A percentile compares a stretch with the other conserved stretches of the same genome.
These are phyloP conservation scores for Casuarina equisetifolia DNA, from an alignment of 306 rosid species.

Conservation along the genomic window DNA sequence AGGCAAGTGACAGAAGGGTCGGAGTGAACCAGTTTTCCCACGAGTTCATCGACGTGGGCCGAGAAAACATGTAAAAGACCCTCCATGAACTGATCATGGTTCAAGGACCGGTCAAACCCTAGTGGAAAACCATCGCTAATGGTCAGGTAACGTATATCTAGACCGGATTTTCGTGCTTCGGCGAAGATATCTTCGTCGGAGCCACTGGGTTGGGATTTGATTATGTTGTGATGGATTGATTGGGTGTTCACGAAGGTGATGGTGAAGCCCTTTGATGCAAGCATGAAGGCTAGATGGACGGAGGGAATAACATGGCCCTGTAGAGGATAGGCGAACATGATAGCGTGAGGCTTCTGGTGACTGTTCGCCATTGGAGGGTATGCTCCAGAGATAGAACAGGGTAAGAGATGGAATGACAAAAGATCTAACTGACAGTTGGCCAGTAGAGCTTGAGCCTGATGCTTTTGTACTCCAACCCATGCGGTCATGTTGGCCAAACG, in stretches of 20 bases:
- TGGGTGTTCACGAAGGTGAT: conserved; percentile 18
- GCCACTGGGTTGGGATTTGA: conserved; percentile 1
- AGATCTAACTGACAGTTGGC: not conserved
- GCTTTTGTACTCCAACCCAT: not conserved
- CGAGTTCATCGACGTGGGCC: conserved; percentile 35
- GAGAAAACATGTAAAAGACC: conserved; percentile 19
- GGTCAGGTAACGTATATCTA: conserved; percentile 32
- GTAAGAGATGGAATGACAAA: not conserved
- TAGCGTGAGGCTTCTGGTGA: conserved; percentile 6
- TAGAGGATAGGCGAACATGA: conserved; percentile 6
- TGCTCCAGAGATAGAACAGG: not conserved
- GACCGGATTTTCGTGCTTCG: conserved; percentile 23
- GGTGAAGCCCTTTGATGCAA: conserved; percentile 15
- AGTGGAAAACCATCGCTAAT: conserved; percentile 33
- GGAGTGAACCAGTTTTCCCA: conserved; percentile 19
- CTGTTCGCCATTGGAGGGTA: not conserved
- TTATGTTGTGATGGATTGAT: conserved; percentile 1
- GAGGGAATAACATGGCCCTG: not conserved
- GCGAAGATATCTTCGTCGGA: conserved; percentile 27
- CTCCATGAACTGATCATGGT: conserved; percentile 17
- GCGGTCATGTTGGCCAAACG: too few relatives aligned
- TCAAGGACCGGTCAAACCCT: conserved; percentile 19
- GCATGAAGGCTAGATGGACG: conserved; percentile 5
- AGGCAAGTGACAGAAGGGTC: conserved; percentile 33
- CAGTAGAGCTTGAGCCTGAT: not conserved